Percentiles rank a stretch among this genome's conserved stretches.
Evolutionary conservation across 2,329 filamentous ascomycete species (phyloP).

Genomic region (Xylariaceae sp.): DNA sequence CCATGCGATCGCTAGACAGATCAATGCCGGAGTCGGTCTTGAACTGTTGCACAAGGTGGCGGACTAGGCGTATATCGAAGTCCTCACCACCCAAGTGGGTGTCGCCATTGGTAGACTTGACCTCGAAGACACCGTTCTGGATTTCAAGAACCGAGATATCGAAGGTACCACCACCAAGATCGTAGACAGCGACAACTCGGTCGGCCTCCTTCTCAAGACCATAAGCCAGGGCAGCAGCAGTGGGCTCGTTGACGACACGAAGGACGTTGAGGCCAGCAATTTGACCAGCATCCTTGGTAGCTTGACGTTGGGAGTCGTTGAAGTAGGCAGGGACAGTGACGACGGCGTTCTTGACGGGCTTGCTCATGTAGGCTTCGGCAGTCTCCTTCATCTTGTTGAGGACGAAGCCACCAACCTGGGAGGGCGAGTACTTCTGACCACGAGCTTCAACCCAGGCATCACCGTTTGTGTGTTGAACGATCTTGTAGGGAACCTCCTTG

Average conservation of each 20-base stretch:
- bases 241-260: slow-evolving; percentile 97
- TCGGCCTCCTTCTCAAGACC: slow-evolving; percentile 93
- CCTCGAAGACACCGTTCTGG: slow-evolving; percentile 96
- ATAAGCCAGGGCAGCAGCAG: slow-evolving; percentile 90
- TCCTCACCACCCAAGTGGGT: slow-evolving; percentile 98
- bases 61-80: slow-evolving; percentile 92
- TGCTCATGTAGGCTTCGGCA: slow-evolving; percentile 86
- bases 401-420: slow-evolving; percentile 96
- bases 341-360: slow-evolving; percentile 89
- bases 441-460: slow-evolving; percentile 95
- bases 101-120: slow-evolving; percentile 98
- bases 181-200: slow-evolving; percentile 88
- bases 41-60: slow-evolving; percentile 90
- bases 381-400: slow-evolving; percentile 99
- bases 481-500: slow-evolving; percentile 98
- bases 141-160: slow-evolving; percentile 98
- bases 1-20: slow-evolving; percentile 89
- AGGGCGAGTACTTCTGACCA: slow-evolving; percentile 93
- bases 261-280: slow-evolving; percentile 95
- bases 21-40: slow-evolving; percentile 94
- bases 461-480: slow-evolving; percentile 92
- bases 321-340: slow-evolving; percentile 98
- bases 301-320: slow-evolving; percentile 97
- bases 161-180: slow-evolving; percentile 97
- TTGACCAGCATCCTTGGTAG: slow-evolving; percentile 96